Conservation (phyloP, 495 filamentous ascomycete species). For the Neohortaea acidophila region DNA sequence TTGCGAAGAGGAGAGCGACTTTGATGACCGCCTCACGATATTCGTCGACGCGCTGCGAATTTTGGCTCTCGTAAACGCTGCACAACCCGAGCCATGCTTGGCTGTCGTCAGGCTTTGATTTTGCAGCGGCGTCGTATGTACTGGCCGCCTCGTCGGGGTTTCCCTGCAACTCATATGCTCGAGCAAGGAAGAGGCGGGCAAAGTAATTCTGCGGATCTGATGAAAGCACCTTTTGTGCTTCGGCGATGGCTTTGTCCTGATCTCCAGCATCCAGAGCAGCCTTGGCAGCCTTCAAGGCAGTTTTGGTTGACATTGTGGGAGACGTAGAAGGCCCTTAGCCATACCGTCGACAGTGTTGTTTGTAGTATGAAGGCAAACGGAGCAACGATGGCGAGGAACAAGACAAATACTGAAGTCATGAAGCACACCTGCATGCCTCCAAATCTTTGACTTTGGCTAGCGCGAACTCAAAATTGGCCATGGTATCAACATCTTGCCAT, state of each 20-base stretch:
- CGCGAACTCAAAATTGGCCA: no score
- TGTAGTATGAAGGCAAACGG: no score
- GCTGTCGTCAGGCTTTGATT: constrained; percentile 42
- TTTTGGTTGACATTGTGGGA: constrained; percentile 38
- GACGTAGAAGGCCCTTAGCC: no score
- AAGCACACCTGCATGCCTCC: no score
- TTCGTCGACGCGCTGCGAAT: constrained; percentile 46
- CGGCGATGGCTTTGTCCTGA: constrained; percentile 54
- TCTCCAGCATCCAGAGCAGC: constrained; percentile 64
- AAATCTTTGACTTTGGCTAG: no score
- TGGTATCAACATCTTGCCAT: no score
- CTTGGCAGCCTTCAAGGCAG: constrained; percentile 69
- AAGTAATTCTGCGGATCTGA: constrained; percentile 69
- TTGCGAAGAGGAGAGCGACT: constrained; percentile 58
- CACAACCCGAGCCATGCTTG: constrained; percentile 87
- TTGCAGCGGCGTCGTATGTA: constrained; percentile 61
- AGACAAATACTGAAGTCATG: no score
- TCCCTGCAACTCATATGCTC: constrained; percentile 60
- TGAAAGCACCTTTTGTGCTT: constrained; percentile 49
- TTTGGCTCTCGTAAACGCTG: constrained; percentile 66
- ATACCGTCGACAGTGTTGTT: no score
- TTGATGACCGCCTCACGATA: constrained; percentile 58
- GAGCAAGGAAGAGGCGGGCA: constrained; percentile 71
- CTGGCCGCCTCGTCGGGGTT: constrained; percentile 53
- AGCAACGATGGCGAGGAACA: no score